Evolutionary conservation across 495 filamentous ascomycete species (phyloP), one percentile per base, ranked within the genome.

Genomic region (Melanomma pulvis-pyrius): DNA sequence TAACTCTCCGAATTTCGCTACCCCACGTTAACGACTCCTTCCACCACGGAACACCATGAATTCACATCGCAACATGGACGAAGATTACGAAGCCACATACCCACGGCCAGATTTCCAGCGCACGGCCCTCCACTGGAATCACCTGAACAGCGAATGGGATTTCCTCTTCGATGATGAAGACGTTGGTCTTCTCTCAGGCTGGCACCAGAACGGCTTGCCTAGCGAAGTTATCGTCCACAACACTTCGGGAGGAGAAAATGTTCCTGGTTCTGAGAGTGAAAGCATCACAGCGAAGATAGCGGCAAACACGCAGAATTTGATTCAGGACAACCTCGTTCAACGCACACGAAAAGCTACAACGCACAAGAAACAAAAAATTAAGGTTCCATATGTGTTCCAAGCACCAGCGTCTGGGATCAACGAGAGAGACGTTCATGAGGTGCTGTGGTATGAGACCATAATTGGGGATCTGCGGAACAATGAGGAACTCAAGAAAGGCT

Each of bases 331-430:
- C 28, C 11, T 36, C 1, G 22, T 2, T 74, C 66, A 73, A 71
- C 5, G 55, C 70, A 47, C 57, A 73, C 34, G 39, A 5, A 22
- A 32, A 36, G 6, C 52, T 1, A 50, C 44, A 44, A 59, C 44
- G 13, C 25, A 65, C 22, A 39, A 65, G 7, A 82, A 81, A 63
- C 73, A 65, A 39, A 74, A 73, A 4, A 87, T 87, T 63, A 73
- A 79, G 44, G 84, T 87, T 19, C 84, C 84, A 1, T 87, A 82
- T 64, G 83, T 80, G 0, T 87, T 86, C 71, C 85, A 87, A 73
- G 78, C 79, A 15, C 79, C 78, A 8, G 83, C 83, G 0, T 86
- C 83, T 0, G 84, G 83, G 1, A 80, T 87, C 28, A 68, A 79
- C 53, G 77, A 85, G 29, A 77, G 78, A 54, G 80, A 79, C 58